Conservation (phyloP, 164 flowering plant genomes). For the Stephania cephalantha region DNA sequence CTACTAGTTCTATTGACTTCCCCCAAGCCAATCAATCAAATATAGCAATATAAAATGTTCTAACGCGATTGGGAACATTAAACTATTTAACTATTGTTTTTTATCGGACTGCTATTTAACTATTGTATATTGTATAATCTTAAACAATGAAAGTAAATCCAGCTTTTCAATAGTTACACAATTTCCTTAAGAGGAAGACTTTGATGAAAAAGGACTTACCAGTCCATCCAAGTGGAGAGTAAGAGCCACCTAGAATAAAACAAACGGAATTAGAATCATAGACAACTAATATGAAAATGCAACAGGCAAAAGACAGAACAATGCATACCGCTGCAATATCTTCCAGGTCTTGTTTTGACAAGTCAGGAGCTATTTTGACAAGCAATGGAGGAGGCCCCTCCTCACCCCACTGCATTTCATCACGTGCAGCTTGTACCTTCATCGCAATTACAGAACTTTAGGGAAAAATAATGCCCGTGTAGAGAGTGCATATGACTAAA, state of each 20-base stretch:
- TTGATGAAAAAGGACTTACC: constrained; percentile 35
- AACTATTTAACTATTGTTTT: too few species aligned
- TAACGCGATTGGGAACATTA: too few species aligned
- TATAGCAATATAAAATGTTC: too few species aligned
- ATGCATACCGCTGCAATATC: constrained; percentile 90
- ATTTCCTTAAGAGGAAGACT: background rate
- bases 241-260: constrained; percentile 70
- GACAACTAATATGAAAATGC: constrained; percentile 4
- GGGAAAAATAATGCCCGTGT: background rate
- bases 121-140: background rate
- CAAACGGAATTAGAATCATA: constrained; percentile 10
- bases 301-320: background rate
- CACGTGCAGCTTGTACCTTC: constrained; percentile 97
- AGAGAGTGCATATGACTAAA: background rate
- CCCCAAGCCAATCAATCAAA: too few species aligned
- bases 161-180: background rate
- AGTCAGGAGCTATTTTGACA: constrained; percentile 93
- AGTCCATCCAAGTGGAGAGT: constrained; percentile 93
- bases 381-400: constrained; percentile 98
- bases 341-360: constrained; percentile 93
- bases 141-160: background rate
- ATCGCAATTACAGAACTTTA: background rate
- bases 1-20: too few species aligned
- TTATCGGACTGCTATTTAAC: too few species aligned
- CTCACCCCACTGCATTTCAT: constrained; percentile 99